Evolutionary conservation across 768 basidiomycete species (phyloP).

Genomic region (Trametes punicea): DNA sequence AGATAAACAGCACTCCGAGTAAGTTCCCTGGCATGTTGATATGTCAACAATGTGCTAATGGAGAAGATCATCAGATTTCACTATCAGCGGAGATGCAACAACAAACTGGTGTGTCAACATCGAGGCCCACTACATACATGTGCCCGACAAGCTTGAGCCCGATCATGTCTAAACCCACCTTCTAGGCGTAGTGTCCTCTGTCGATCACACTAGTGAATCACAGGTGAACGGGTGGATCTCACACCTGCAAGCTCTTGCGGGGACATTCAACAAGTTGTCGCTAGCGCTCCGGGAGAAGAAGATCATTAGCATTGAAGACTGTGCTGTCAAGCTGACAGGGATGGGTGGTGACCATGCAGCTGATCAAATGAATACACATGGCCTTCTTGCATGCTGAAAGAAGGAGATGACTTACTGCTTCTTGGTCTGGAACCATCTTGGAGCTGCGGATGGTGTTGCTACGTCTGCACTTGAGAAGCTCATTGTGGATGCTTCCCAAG

Average conservation of each 20-base stretch:
- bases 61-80: neutral
- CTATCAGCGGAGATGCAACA: neutral
- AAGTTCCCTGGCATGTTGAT: neutral
- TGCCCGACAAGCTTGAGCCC: neutral
- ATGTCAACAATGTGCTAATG: neutral
- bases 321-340: neutral
- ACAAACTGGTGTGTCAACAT: neutral
- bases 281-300: neutral
- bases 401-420: neutral
- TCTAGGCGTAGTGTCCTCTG: neutral
- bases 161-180: neutral
- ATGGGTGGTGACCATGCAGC: conserved; percentile 1
- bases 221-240: neutral
- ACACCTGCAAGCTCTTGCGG: neutral
- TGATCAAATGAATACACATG: neutral
- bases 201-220: neutral
- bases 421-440: neutral
- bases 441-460: neutral
- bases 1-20: conserved; percentile 10
- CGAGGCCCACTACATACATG: neutral
- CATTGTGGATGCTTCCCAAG: neutral
- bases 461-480: neutral
- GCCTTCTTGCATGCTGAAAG: neutral
- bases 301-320: neutral
- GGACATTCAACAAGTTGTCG: neutral